Base-by-base conservation (phyloP, 805 yeast genomes). In the Zygotorulaspora danielsina region DNA sequence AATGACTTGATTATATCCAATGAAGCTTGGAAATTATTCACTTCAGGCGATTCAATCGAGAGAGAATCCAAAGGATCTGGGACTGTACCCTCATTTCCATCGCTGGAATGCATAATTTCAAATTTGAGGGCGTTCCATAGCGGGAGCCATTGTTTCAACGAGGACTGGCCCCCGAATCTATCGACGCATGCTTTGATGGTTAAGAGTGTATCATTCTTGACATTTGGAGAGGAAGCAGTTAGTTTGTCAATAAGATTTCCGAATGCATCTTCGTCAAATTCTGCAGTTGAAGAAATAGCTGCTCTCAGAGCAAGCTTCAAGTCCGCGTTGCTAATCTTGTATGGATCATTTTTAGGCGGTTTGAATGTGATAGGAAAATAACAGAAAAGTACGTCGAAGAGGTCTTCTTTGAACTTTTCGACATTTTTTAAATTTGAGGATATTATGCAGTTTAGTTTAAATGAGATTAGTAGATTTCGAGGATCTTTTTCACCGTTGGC, bases 401-500 rank as follows among this genome's bases (percentile, higher is more conserved):
- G 59, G 7, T 84, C 86, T 48, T 82, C 81, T 21, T 73, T 55
- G 53, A 59, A 65, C n/a, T 61, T 58, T 29, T 61, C 48, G 35
- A 76, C 67, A 2, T 67, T 63, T 4, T 68, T 57, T 8, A 53
- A 44, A 11, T 57, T 46, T 19, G 78, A 65, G 3, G 50, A 51
- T 10, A 89, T 73, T 4, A 38, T 29, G 9, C 59, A 48, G 48
- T 80, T 77, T 31, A 87, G 54, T 4, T 67, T 58, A 51, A 90
- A 85, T 1, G 95, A 83, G 1, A 74, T 45, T 51, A 93, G 57
- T 46, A 93, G 67, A 61, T 94, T 93, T 44, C 84, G 72, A 3
- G 99, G 99, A 61, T 93, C 98, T 53, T 93, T 94, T 55, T 93
- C 99, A 26, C 95, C 95, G 11, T 77, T 69, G 2, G 95, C 84